phyloP scores from a whole-genome alignment of 495 filamentous ascomycete species.

The Apodospora peruviana region DNA sequence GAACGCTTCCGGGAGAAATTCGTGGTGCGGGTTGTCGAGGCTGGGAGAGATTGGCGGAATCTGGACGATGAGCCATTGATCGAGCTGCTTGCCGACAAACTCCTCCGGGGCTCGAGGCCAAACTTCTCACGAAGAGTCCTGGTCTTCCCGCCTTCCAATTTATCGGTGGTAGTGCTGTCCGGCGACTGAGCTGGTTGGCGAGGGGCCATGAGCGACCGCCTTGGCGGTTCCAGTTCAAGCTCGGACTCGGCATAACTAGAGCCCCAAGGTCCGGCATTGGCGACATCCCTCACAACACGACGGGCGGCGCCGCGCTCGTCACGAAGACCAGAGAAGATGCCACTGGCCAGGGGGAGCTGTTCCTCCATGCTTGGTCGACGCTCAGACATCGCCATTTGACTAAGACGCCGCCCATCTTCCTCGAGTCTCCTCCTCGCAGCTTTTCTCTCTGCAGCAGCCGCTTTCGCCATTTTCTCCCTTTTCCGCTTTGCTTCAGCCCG shows the following conservation, averaged over 20 bases:
- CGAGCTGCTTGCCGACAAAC: constrained; percentile 17
- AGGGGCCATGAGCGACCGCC: neutral
- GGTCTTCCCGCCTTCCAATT: constrained; percentile 24
- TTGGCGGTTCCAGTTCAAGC: constrained; percentile 16
- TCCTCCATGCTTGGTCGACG: constrained; percentile 19
- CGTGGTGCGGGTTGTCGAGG: constrained; percentile 5
- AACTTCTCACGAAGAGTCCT: constrained; percentile 25
- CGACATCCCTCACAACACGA: constrained; percentile 16
- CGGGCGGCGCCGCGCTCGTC: constrained; percentile 30
- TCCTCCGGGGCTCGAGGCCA: constrained; percentile 19
- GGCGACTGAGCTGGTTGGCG: neutral
- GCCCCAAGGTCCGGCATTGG: neutral
- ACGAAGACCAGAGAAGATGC: constrained; percentile 32
- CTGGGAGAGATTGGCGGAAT: constrained; percentile 18
- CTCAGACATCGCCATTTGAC: constrained; percentile 7
- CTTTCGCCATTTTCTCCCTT: constrained; percentile 28
- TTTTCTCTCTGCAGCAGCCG: constrained; percentile 17
- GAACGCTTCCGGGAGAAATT: constrained; percentile 23
- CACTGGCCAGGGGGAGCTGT: constrained; percentile 37
- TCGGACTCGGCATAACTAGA: constrained; percentile 19
- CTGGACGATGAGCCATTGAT: constrained; percentile 11
- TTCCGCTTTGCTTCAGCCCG: constrained; percentile 18
- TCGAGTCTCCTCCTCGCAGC: constrained; percentile 17
- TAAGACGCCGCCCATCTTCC: constrained; percentile 15
- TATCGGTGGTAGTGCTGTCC: constrained; percentile 15